Evolutionary conservation across 495 filamentous ascomycete species (phyloP), one percentile per base, ranked within the genome.

Genomic region (Rostrohypoxylon terebratum): DNA sequence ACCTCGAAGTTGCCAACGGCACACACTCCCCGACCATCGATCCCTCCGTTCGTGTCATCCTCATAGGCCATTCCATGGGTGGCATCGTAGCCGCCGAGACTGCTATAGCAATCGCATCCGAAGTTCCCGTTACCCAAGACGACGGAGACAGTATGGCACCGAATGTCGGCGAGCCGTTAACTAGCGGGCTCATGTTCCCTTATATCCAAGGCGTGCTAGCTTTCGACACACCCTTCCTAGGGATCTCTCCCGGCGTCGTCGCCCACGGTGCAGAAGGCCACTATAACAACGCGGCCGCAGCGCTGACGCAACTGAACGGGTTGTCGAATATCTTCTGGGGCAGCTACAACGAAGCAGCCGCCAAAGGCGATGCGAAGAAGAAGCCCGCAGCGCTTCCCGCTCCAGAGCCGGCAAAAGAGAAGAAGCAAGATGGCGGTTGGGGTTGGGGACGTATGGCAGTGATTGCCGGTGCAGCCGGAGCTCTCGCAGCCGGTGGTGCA

Each of bases 1-100:
- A 98, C 80, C 82, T 98, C 74, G 96, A 99, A 81, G 94, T 98
- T 65, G 87, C 85, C 28, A 90, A 90, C 74, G 83, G 85, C n/a
- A 96, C 93, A 0, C 88, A 92, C 47, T 94, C 91, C 0, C 96
- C 95, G 1, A 97, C 93, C 20, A 84, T 97, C 73, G 93, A 97
- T 55, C 94, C 95, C 8, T 92, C 90, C 2, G 94, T 99, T 23
- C 92, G 87, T 75, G 91, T 91, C 21, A 87, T 98, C 69, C 83
- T 99, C 0, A 83, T 97, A 40, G 95, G 96, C 10, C 96, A 99
- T 78, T 94, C 91, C 10, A 99, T 99, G 96, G 96, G 94, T 71
- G 96, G 96, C 68, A 97, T 99, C 73, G 94, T 99, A 13, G 96
- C 93, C 23, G 94, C 94, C 20, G 96, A 99, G 64, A 90, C 92